Evolutionary conservation across 2,329 filamentous ascomycete species (phyloP).

Genomic region (Talaromyces islandicus): DNA sequence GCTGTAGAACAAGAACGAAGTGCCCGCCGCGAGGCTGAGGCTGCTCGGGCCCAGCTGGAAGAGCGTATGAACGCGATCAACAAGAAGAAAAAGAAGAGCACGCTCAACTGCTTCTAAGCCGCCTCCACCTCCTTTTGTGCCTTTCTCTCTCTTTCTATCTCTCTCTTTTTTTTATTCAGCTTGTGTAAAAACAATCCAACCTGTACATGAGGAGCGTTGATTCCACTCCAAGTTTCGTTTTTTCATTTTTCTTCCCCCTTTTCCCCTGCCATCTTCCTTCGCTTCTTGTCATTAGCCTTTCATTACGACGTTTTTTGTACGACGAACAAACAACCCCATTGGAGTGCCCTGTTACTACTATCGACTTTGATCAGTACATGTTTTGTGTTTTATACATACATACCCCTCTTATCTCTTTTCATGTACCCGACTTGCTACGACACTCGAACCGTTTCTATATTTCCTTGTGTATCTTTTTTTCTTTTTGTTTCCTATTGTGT

Average conservation of each 20-base stretch:
- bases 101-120: conserved; percentile 89
- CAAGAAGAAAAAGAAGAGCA: conserved; percentile 90
- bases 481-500: background rate
- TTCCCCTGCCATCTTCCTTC: background rate
- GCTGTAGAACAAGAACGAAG: conserved; percentile 94
- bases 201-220: conserved; percentile 7
- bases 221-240: conserved; percentile 7
- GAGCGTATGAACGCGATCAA: conserved; percentile 90
- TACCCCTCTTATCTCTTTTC: conserved; percentile 8
- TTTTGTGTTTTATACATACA: conserved; percentile 17
- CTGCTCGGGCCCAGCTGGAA: conserved; percentile 81
- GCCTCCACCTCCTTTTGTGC: conserved; percentile 16
- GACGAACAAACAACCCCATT: conserved; percentile 10
- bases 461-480: conserved; percentile 3
- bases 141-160: no score
- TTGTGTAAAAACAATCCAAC: background rate
- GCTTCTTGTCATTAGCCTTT: conserved; percentile 9
- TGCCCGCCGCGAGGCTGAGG: conserved; percentile 84
- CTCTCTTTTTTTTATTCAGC: background rate
- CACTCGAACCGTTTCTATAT: background rate
- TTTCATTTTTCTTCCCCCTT: background rate
- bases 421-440: conserved; percentile 3
- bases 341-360: conserved; percentile 6
- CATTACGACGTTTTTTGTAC: conserved; percentile 12
- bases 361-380: background rate